phyloP scores from a whole-genome alignment of 2,329 filamentous ascomycete species.

The Botrytis galanthina region DNA sequence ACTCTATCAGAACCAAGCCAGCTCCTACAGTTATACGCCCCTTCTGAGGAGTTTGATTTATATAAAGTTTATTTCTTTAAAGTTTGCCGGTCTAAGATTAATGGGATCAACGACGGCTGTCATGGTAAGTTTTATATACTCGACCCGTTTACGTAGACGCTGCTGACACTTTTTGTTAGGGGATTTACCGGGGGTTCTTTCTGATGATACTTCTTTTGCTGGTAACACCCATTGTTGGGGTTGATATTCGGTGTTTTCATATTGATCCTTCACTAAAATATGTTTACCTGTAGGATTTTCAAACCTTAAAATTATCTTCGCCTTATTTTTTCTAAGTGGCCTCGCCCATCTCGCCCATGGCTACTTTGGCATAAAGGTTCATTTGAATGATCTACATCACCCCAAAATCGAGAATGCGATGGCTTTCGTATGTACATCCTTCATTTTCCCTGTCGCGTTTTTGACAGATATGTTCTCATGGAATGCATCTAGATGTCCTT shows the following conservation, averaged over 20 bases:
- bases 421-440: neutral
- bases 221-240: neutral
- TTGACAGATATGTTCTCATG: neutral
- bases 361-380: neutral
- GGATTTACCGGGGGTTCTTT: neutral
- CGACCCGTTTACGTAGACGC: neutral
- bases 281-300: neutral
- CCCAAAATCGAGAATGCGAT: neutral
- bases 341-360: neutral
- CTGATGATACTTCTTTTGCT: neutral
- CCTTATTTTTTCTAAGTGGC: neutral
- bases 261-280: neutral
- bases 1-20: neutral
- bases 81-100: neutral
- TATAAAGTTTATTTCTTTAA: neutral
- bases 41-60: neutral
- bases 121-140: neutral
- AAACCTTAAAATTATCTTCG: neutral
- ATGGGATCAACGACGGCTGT: neutral
- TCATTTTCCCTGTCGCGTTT: neutral
- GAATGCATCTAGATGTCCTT: neutral
- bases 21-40: neutral
- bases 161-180: neutral
- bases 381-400: neutral
- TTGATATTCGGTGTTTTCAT: neutral